Base-by-base conservation (phyloP, 345 rosid genomes). In the Mercurialis annua region DNA sequence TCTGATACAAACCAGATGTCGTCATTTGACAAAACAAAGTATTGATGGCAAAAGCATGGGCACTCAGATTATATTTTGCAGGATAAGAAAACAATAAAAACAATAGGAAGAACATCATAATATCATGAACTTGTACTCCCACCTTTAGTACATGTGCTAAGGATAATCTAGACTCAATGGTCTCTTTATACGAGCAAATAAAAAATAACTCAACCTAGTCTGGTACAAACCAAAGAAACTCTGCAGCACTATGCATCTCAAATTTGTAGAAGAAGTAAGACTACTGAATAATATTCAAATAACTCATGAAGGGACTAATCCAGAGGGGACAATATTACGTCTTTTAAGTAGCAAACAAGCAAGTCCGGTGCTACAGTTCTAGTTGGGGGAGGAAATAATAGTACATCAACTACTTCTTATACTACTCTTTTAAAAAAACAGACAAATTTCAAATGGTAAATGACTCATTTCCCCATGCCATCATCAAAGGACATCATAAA, bases 361-460 rank as follows among this genome's bases (percentile, higher is more conserved):
- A 31, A 57, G 33, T 0, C 6, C 17, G 20, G 34, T 15, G n/a
- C 5, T 14, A 1, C 1, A 8, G 44, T 8, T 4, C 44, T 40
- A 9, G 44, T 40, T 34, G 18, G 31, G 14, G 53, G 23, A n/a
- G 1, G 53, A 49, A 49, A n/a, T 21, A 10, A 61, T 26, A 24
- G 14, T 61, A 18, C 2, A 34, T 34, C 43, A 59, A 29, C 43
- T 40, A 36, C 62, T 34, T 40, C 26, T 21, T 26, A 27, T 18
- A n/a, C n/a, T n/a, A n/a, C n/a, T n/a, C n/a, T n/a, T n/a, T n/a
- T n/a, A 69, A 24, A 10, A 24, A 10, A 27, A 51, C 67, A n/a
- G 33, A 64, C 34, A 53, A 72, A 43, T 15, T n/a, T n/a, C n/a
- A n/a, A n/a, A n/a, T n/a, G n/a, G n/a, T 11, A 30, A 21, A 59